phyloP scores from a whole-genome alignment of 1,139 yeast genomes.

The Yarrowia galli region DNA sequence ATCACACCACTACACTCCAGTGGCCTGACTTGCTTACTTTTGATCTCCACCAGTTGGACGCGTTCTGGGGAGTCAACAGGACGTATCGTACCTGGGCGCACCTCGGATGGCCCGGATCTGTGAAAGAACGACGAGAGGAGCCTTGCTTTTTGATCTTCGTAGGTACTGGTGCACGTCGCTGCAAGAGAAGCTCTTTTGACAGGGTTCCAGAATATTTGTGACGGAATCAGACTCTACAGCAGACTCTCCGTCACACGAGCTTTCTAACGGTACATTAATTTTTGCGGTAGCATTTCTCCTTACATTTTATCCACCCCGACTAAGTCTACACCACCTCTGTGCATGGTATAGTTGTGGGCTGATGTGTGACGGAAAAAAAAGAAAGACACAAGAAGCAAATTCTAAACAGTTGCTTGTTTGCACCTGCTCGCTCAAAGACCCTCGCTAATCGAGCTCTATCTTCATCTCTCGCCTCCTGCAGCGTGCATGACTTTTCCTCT shows the following conservation, averaged over 20 bases:
- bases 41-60: constrained; percentile 3
- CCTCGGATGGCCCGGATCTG: not conserved
- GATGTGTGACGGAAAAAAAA: not conserved
- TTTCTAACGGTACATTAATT: not conserved
- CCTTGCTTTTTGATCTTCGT: not conserved
- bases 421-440: not conserved
- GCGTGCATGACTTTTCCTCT: not conserved
- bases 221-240: not conserved
- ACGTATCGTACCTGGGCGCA: not conserved
- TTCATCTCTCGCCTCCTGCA: not conserved
- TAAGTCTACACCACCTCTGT: not conserved
- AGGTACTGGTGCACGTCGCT: too few species aligned
- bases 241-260: not conserved
- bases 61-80: not conserved
- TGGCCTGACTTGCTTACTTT: constrained; percentile 16
- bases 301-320: not conserved
- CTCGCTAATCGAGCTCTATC: constrained; percentile 25
- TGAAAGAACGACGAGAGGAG: too few species aligned
- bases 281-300: not conserved
- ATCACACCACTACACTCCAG: not conserved
- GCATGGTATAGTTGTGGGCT: not conserved
- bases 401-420: not conserved
- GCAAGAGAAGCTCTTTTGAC: not conserved
- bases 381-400: not conserved
- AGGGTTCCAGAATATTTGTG: not conserved